Evolutionary conservation across 1,284 basidiomycete genomes (phyloP).

Genomic region (Leccinum angustisporum): DNA sequence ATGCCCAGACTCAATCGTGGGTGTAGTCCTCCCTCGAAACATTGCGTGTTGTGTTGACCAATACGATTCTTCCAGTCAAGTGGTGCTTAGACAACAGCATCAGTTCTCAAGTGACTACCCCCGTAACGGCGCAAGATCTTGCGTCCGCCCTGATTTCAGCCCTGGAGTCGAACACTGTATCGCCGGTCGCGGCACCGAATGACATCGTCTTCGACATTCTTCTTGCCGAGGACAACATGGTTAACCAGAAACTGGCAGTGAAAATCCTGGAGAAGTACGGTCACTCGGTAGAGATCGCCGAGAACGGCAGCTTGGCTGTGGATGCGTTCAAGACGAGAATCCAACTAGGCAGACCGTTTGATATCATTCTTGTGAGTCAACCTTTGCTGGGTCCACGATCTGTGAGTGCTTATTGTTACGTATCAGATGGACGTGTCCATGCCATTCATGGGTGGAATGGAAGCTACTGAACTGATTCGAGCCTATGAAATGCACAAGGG

Average conservation of each 20-base stretch:
- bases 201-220: constrained; percentile 91
- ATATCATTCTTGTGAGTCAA: constrained; percentile 77
- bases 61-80: constrained; percentile 55
- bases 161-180: constrained; percentile 89
- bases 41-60: constrained; percentile 8
- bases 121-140: constrained; percentile 86
- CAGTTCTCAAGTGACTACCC: constrained; percentile 88
- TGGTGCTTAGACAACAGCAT: constrained; percentile 92
- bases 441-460: constrained; percentile 96
- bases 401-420: not conserved
- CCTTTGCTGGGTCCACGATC: not conserved
- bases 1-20: constrained; percentile 73
- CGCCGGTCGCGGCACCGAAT: constrained; percentile 75
- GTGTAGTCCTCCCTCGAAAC: constrained; percentile 31
- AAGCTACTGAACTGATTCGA: constrained; percentile 81
- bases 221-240: constrained; percentile 97
- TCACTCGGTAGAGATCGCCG: constrained; percentile 94
- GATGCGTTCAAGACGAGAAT: constrained; percentile 84
- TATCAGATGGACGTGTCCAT: constrained; percentile 95
- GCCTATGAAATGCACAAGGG: constrained; percentile 78
- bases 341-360: constrained; percentile 72
- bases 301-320: constrained; percentile 92
- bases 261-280: constrained; percentile 98
- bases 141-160: constrained; percentile 92
- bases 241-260: constrained; percentile 96